Evolutionary conservation across 2,329 filamentous ascomycete genomes (phyloP).

Genomic region (Ceratocystis huliohia): DNA sequence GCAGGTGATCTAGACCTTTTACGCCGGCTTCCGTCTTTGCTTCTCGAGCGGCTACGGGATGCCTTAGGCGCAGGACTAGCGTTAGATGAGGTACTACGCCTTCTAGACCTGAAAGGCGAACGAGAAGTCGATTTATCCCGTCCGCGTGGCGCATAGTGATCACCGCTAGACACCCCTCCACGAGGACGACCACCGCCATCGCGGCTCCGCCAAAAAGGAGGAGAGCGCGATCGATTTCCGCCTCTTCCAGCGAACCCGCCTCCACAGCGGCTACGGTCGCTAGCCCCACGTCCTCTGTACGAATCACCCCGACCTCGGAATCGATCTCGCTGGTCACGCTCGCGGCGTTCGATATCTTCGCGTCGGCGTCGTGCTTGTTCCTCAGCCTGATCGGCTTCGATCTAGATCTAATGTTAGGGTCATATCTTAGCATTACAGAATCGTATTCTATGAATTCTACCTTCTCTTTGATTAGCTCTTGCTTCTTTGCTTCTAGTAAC

Average conservation of each 20-base stretch:
- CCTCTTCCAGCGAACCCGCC: conserved; percentile 33
- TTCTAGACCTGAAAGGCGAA: conserved; percentile 25
- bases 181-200: conserved; percentile 33
- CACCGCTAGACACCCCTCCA: conserved; percentile 31
- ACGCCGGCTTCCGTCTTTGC: conserved; percentile 37
- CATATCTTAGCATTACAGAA: background rate
- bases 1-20: conserved; percentile 29
- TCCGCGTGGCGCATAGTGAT: conserved; percentile 39
- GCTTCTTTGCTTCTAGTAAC: conserved; percentile 88
- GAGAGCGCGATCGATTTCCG: conserved; percentile 36
- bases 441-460: conserved; percentile 34
- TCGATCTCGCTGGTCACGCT: conserved; percentile 50
- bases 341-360: conserved; percentile 57
- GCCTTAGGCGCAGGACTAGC: conserved; percentile 28
- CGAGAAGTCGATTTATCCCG: conserved; percentile 23
- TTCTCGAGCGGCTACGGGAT: conserved; percentile 38
- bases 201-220: conserved; percentile 29
- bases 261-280: conserved; percentile 35
- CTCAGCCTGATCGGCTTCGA: conserved; percentile 69
- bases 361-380: conserved; percentile 60
- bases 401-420: conserved; percentile 34
- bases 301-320: conserved; percentile 42
- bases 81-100: conserved; percentile 23
- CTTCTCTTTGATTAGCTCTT: conserved; percentile 90
- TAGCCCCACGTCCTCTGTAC: conserved; percentile 36